Percentiles rank a stretch among this genome's conserved stretches.
Evolutionary conservation across 176 grass and related monocot genomes (phyloP).

Genomic region (Echinochloa phyllopogon): DNA sequence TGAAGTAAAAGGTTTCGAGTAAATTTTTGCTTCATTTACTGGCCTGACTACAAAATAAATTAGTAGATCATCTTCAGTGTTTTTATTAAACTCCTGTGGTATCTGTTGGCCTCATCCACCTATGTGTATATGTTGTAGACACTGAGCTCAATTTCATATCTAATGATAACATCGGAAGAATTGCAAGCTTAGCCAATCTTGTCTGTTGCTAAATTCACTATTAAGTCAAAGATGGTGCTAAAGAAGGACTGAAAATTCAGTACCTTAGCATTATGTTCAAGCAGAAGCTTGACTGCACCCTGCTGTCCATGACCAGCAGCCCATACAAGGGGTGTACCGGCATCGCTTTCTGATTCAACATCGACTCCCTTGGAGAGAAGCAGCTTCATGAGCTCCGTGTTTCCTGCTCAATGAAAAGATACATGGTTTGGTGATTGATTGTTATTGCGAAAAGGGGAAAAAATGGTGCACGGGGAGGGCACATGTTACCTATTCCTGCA

Average conservation of each 20-base stretch:
- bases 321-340: constrained; percentile 83
- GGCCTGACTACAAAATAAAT: background rate
- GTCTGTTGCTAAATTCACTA: background rate
- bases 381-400: constrained; percentile 77
- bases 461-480: background rate
- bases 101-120: background rate
- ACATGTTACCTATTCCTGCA: constrained; percentile 71
- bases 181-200: background rate
- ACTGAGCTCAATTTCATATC: background rate
- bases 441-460: background rate
- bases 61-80: background rate
- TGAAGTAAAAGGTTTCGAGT: background rate
- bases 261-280: constrained; percentile 75
- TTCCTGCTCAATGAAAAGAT: constrained; percentile 46
- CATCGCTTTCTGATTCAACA: constrained; percentile 91
- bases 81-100: background rate
- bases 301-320: constrained; percentile 80
- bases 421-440: background rate
- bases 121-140: background rate
- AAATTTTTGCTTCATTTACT: background rate
- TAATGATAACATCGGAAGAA: constrained; percentile 1
- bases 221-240: background rate
- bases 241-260: background rate
- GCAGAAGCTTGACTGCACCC: constrained; percentile 75
- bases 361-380: constrained; percentile 72